phyloP scores from a whole-genome alignment of 1,284 basidiomycete species.

The Ustilago lituana region DNA sequence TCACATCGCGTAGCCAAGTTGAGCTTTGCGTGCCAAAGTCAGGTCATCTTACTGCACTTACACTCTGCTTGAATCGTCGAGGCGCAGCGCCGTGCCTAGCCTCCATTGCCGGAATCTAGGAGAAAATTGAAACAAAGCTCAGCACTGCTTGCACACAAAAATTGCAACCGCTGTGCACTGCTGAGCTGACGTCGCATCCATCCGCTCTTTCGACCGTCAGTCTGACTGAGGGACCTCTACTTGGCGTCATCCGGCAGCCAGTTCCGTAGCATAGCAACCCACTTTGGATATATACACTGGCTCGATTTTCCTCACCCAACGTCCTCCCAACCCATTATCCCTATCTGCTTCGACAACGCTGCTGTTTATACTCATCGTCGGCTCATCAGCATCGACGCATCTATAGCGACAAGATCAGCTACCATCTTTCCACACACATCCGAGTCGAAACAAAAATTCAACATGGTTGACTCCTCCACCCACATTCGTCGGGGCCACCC shows the following conservation, averaged over 20 bases:
- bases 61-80: conserved; percentile 13
- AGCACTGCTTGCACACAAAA: not conserved
- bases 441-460: not conserved
- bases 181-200: not conserved
- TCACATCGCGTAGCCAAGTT: conserved; percentile 7
- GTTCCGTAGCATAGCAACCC: not conserved
- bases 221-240: too few relatives aligned
- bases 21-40: conserved; percentile 18
- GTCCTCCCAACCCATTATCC: not conserved
- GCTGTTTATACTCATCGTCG: not conserved
- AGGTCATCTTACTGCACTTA: conserved; percentile 28
- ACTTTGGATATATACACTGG: conserved; percentile 6
- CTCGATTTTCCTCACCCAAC: not conserved
- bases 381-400: not conserved
- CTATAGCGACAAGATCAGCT: not conserved
- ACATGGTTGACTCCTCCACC: conserved; percentile 52
- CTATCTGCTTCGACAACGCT: not conserved
- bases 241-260: too few relatives aligned
- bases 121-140: not conserved
- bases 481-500: conserved; percentile 62
- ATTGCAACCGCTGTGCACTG: conserved; percentile 4
- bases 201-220: not conserved
- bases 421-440: not conserved
- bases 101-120: conserved; percentile 3
- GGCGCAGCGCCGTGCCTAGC: conserved; percentile 26